Conservation (phyloP, 208 protist genomes). For the Trypanosoma caninum region DNA sequence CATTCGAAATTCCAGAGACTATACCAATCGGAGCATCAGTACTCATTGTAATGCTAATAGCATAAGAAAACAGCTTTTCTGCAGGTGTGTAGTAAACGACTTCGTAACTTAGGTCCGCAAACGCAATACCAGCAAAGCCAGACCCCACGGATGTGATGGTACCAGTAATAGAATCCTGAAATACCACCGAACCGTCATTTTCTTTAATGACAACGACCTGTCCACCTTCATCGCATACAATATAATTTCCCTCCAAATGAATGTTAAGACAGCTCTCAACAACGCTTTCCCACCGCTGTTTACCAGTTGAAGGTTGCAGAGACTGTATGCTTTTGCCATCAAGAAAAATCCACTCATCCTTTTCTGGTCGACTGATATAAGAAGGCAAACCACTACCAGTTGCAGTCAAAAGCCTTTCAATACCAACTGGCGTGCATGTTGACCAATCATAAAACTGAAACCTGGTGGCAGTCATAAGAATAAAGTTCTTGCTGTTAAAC, state of each 20-base stretch:
- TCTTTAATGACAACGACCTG: constrained; percentile 1
- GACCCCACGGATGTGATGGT: background rate
- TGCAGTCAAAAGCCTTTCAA: background rate
- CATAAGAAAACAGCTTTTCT: background rate
- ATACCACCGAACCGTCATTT: background rate
- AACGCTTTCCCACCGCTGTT: background rate
- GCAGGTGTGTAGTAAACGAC: constrained; percentile 6
- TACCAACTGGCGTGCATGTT: constrained; percentile 7
- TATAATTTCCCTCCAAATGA: background rate
- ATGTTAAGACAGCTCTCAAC: constrained; percentile 7
- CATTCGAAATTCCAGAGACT: constrained; percentile 7
- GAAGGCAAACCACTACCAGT: background rate
- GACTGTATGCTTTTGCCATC: background rate
- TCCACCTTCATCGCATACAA: constrained; percentile 17
- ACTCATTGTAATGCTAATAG: background rate
- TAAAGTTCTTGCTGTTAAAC: constrained; percentile 11
- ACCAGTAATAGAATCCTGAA: constrained; percentile 1
- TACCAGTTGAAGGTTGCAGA: constrained; percentile 8
- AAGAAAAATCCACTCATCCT: constrained; percentile 12
- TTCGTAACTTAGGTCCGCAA: background rate
- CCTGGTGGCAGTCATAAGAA: background rate
- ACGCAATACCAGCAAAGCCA: constrained; percentile 18
- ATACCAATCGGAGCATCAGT: background rate
- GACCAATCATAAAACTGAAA: constrained; percentile 19
- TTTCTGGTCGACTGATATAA: constrained; percentile 1